A percentile compares a stretch with the other conserved stretches of the same genome.
Evolutionary conservation across 305 asterid species (phyloP).

Genomic region (Fraxinus nigra): DNA sequence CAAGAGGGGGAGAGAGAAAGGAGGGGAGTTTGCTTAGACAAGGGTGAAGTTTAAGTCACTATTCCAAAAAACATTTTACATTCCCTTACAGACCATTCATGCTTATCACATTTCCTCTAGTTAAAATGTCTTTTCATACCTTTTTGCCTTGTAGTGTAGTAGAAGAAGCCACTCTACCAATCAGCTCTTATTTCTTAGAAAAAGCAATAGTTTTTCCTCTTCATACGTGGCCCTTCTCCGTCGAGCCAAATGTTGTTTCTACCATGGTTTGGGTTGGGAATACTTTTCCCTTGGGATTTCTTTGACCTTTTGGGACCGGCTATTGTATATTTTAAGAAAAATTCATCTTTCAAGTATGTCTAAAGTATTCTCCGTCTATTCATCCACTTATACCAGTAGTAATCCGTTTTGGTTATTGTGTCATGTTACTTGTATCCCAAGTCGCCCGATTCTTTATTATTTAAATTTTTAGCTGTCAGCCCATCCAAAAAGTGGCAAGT

Average conservation of each 20-base stretch:
- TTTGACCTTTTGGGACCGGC: neutral
- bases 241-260: constrained; percentile 19
- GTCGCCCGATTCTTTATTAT: neutral
- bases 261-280: neutral
- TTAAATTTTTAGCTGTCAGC: neutral
- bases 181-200: constrained; percentile 26
- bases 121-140: constrained; percentile 54
- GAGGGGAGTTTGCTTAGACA: constrained; percentile 65
- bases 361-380: constrained; percentile 27
- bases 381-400: constrained; percentile 31
- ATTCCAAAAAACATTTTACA: constrained; percentile 26
- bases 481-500: neutral
- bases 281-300: constrained; percentile 2
- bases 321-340: constrained; percentile 24
- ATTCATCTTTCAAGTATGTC: constrained; percentile 25
- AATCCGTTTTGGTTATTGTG: constrained; percentile 11
- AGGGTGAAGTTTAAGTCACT: constrained; percentile 74
- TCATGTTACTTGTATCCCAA: neutral
- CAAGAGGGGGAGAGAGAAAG: constrained; percentile 30
- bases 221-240: constrained; percentile 24
- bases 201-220: neutral
- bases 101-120: constrained; percentile 41
- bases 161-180: constrained; percentile 57
- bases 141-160: constrained; percentile 41
- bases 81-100: constrained; percentile 57